Evolutionary conservation across 495 filamentous ascomycete genomes (phyloP).

Genomic region (Penicillium roqueforti): DNA sequence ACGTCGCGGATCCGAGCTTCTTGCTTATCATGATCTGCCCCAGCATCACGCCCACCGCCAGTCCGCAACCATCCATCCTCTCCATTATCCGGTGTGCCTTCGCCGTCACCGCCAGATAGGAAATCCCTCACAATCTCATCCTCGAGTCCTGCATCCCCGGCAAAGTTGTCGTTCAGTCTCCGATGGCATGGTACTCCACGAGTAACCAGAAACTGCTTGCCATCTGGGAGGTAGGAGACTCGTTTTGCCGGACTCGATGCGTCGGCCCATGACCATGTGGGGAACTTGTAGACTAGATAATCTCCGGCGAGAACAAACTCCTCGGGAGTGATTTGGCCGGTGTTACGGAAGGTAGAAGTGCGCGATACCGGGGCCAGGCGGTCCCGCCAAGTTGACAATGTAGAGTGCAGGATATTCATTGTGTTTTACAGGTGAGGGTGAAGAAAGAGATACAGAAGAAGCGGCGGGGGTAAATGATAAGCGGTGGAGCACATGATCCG

Average conservation of each 20-base stretch:
- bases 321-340: conserved; percentile 94
- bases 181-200: conserved; percentile 89
- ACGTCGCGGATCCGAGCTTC: conserved; percentile 75
- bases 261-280: conserved; percentile 96
- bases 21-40: conserved; percentile 47
- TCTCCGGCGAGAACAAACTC: conserved; percentile 96
- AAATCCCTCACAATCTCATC: conserved; percentile 80
- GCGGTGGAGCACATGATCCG: conserved; percentile 35
- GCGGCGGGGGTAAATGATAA: conserved; percentile 18
- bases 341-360: conserved; percentile 87
- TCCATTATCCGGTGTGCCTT: conserved; percentile 50
- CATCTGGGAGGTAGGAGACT: conserved; percentile 74
- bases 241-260: conserved; percentile 74
- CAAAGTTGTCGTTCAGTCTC: conserved; percentile 88
- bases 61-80: conserved; percentile 92
- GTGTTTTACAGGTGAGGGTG: conserved; percentile 7
- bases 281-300: conserved; percentile 99
- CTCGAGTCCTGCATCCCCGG: conserved; percentile 77
- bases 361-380: conserved; percentile 81
- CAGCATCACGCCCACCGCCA: conserved; percentile 58
- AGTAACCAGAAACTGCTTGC: conserved; percentile 94
- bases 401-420: conserved; percentile 70
- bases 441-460: conserved; percentile 8
- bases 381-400: conserved; percentile 81
- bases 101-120: conserved; percentile 52